phyloP scores from a whole-genome alignment of 768 basidiomycete genomes.

The Tulasnella sp. region DNA sequence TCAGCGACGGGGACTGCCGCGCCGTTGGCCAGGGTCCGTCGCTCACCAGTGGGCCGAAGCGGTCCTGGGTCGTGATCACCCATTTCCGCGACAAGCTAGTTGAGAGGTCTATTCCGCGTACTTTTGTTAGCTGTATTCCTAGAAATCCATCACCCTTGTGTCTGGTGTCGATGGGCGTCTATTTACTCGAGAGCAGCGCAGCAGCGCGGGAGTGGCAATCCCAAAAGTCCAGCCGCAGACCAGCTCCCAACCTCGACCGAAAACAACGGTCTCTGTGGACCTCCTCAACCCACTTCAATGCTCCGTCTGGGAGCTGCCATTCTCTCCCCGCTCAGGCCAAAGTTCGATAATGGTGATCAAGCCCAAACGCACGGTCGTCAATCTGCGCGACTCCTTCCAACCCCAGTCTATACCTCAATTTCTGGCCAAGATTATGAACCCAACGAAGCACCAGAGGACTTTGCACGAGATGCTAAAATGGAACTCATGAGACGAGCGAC shows the following conservation, averaged over 20 bases:
- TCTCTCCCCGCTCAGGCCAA: constrained; percentile 22
- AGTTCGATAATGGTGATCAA: constrained; percentile 14
- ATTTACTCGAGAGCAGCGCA: background rate
- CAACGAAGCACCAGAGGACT: constrained; percentile 54
- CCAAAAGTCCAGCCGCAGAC: background rate
- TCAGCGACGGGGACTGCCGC: background rate
- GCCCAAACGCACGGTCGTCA: background rate
- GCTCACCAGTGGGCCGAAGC: background rate
- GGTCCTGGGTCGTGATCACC: no score
- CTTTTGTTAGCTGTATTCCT: no score
- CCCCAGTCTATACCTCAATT: constrained; percentile 19
- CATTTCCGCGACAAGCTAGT: background rate
- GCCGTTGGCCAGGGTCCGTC: background rate
- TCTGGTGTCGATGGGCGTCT: background rate
- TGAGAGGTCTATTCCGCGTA: no score
- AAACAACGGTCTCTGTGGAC: background rate
- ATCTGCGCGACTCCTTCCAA: background rate
- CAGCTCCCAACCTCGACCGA: background rate
- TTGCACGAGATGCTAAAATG: constrained; percentile 66
- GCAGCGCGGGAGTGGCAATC: background rate
- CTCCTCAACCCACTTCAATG: constrained; percentile 7
- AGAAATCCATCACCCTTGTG: background rate
- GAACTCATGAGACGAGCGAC: constrained; percentile 67
- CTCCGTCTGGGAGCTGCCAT: constrained; percentile 25
- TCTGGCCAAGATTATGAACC: constrained; percentile 13